Percentiles rank a stretch among this genome's conserved stretches.
phyloP scores from a whole-genome alignment of 306 rosid species.

The Dryas alaskensis region DNA sequence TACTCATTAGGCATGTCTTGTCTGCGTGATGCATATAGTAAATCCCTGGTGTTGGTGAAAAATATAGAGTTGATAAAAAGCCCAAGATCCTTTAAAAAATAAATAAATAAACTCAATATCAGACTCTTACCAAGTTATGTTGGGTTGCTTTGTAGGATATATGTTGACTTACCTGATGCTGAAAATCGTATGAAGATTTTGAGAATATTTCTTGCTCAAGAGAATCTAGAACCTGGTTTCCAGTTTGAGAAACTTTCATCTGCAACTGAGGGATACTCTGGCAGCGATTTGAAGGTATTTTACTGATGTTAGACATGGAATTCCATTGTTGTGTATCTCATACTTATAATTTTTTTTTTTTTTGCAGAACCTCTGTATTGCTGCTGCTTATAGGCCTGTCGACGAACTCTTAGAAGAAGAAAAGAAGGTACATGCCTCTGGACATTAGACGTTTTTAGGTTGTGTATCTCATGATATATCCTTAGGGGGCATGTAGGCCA shows the following conservation, averaged over 20 bases:
- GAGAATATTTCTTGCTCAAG: slow-evolving; percentile 80
- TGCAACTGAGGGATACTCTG: slow-evolving; percentile 94
- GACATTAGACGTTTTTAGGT: neutral
- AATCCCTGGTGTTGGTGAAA: neutral
- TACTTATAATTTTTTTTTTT: slow-evolving; percentile 22
- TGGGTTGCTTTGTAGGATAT: slow-evolving; percentile 56
- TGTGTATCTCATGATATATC: neutral
- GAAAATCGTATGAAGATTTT: slow-evolving; percentile 85
- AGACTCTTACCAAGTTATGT: slow-evolving; percentile 13
- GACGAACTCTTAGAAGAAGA: slow-evolving; percentile 87
- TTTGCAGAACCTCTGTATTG: slow-evolving; percentile 87
- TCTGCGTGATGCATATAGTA: neutral
- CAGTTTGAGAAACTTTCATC: slow-evolving; percentile 71
- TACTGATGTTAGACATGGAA: neutral
- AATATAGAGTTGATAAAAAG: no score
- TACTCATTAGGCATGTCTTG: slow-evolving; percentile 3
- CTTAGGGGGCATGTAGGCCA: neutral
- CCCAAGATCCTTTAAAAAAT: no score
- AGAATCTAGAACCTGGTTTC: slow-evolving; percentile 64
- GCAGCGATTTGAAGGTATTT: slow-evolving; percentile 91
- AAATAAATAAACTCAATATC: neutral
- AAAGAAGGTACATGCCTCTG: slow-evolving; percentile 49
- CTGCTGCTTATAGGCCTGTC: slow-evolving; percentile 95
- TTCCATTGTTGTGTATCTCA: slow-evolving; percentile 2
- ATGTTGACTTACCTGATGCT: slow-evolving; percentile 90